These are phyloP conservation scores for Starmerella floricola DNA, from an alignment of 805 yeast species.

Conservation along the genomic window DNA sequence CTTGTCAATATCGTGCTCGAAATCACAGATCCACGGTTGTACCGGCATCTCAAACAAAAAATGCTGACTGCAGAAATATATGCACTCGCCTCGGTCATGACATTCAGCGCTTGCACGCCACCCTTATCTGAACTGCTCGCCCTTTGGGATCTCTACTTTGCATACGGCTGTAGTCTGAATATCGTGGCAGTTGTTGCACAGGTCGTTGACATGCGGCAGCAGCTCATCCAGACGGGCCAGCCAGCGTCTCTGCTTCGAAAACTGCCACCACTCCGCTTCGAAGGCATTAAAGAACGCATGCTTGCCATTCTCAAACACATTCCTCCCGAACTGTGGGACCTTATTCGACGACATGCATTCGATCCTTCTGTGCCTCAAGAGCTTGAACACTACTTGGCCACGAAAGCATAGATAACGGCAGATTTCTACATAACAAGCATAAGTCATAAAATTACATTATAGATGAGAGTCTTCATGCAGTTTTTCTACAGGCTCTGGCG, in stretches of 20 bases:
- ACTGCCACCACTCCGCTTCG: constrained; percentile 59
- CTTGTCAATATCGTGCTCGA: constrained; percentile 63
- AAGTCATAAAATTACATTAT: too few species aligned
- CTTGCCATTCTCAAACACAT: constrained; percentile 67
- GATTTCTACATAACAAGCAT: too few species aligned
- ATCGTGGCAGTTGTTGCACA: constrained; percentile 76
- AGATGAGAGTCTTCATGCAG: too few species aligned
- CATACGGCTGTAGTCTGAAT: constrained; percentile 84
- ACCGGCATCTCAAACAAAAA: constrained; percentile 45
- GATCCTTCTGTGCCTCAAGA: constrained; percentile 30
- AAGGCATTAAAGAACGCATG: constrained; percentile 63
- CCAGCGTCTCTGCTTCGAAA: constrained; percentile 70
- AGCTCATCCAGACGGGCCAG: constrained; percentile 43
- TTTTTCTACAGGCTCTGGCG: too few species aligned
- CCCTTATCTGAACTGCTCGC: constrained; percentile 62
- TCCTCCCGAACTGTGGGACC: constrained; percentile 52
- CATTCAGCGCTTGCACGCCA: constrained; percentile 80
- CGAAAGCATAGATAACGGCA: too few species aligned
- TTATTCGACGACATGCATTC: constrained; percentile 50
- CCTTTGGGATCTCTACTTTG: constrained; percentile 83
- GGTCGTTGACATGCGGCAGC: constrained; percentile 52
- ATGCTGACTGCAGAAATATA: constrained; percentile 72
- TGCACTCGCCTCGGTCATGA: constrained; percentile 60
- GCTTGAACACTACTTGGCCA: constrained; percentile 10
- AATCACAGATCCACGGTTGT: constrained; percentile 61